Percentiles rank a stretch among this genome's conserved stretches.
Conservation (phyloP, 345 rosid species). For the Eucalyptus erythrocorys region DNA sequence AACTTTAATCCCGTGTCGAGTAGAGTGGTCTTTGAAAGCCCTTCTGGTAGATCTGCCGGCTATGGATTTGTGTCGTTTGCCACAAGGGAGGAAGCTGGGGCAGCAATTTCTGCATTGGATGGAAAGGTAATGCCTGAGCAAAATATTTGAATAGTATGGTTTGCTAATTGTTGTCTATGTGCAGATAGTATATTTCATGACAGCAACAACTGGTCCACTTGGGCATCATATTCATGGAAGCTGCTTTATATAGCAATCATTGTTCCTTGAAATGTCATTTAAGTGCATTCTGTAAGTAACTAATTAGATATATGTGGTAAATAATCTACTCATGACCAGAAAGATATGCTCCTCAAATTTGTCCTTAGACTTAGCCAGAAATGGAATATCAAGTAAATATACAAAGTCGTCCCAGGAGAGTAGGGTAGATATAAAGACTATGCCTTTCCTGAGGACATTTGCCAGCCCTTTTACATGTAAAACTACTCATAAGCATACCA, state of each 20-base stretch:
- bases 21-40: slow-evolving; percentile 53
- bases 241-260: neutral
- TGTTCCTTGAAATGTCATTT: neutral
- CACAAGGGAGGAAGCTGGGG: slow-evolving; percentile 83
- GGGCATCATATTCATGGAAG: neutral
- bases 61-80: slow-evolving; percentile 85
- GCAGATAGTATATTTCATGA: neutral
- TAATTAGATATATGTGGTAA: neutral
- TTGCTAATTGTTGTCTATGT: neutral
- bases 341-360: neutral
- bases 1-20: slow-evolving; percentile 49
- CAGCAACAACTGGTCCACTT: neutral
- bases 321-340: neutral
- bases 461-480: neutral
- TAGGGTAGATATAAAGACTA: neutral
- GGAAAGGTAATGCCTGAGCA: slow-evolving; percentile 52
- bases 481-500: neutral
- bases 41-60: slow-evolving; percentile 63
- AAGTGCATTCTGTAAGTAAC: neutral
- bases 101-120: slow-evolving; percentile 51
- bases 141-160: neutral
- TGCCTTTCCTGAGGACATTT: neutral
- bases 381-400: neutral
- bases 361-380: neutral
- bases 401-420: neutral